Percentiles rank a stretch among this genome's conserved stretches.
Evolutionary conservation across 371 early-diverging fungal species (phyloP).

Genomic region (Mucor indicus): DNA sequence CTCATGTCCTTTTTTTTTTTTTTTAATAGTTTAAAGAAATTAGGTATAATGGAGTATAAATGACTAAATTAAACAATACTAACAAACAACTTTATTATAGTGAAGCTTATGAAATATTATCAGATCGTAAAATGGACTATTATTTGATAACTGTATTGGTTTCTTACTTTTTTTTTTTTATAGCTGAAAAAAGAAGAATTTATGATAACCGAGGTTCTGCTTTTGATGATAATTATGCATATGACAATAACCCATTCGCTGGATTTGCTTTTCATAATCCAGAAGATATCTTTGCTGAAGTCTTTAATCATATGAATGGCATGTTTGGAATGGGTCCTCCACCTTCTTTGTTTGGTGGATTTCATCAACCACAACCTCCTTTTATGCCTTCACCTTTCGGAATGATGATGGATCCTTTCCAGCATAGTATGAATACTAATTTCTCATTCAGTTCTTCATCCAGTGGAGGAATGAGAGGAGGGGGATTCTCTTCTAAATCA

Average conservation of each 20-base stretch:
- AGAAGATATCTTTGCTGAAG: conserved; percentile 45
- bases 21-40: conserved; percentile 40
- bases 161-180: not conserved
- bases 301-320: conserved; percentile 30
- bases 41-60: conserved; percentile 19
- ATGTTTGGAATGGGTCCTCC: not conserved
- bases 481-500: conserved; percentile 16
- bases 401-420: not conserved
- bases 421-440: not conserved
- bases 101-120: conserved; percentile 55
- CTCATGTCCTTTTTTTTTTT: not conserved
- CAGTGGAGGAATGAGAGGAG: not conserved
- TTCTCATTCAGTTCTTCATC: conserved; percentile 11
- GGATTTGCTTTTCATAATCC: conserved; percentile 46
- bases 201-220: conserved; percentile 30
- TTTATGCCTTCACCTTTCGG: too few species aligned
- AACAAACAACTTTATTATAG: conserved; percentile 7
- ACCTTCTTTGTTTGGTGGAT: not conserved
- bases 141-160: not conserved
- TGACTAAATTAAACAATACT: not conserved
- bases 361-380: conserved; percentile 12
- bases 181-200: conserved; percentile 37
- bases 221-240: not conserved
- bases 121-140: conserved; percentile 39
- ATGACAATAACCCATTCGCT: conserved; percentile 21